Base-by-base conservation (phyloP, 768 basidiomycete genomes). In the Collybiopsis confluens region DNA sequence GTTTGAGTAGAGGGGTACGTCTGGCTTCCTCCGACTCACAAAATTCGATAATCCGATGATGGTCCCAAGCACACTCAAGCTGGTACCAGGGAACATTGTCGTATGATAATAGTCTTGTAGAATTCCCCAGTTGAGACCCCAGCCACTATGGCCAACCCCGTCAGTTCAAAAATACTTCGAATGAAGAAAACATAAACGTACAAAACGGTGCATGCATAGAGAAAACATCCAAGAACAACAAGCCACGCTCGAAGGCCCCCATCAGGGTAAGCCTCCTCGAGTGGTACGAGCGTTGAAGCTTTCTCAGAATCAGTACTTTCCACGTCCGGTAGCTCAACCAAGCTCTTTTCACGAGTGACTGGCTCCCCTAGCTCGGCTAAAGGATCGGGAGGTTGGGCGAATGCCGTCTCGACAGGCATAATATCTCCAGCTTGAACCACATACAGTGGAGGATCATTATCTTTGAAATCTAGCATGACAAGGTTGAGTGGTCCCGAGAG, bases 41-140 rank as follows among this genome's bases (percentile, higher is more conserved):
- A 54, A 47, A 27, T 54, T 54, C 11, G 36, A n/a, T 7, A 54
- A 23, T 20, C 54, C 54, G 1, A 38, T 11, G 9, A 41, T 44
- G 8, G 38, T 46, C 4, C 23, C 18, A 9, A 54, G 36, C 1
- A 54, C 35, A 40, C 45, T 48, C 15, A 54, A 26, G n/a, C 37
- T 37, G 16, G 54, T 54, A 26, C 36, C 42, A 20, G 54, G 54
- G 47, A 54, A 54, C 54, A 54, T 59, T n/a, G 58, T 58, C 23
- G 61, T 50, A 53, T 65, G 63, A 50, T 65, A 68, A 54, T 63
- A 69, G 52, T 66, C 68, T 36, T 69, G 63, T 0, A 67, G 62
- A 1, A 69, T 65, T 26, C 68, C 68, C 66, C 66, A 69, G 16
- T 62, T 62, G 56, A 68, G 41, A 5, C 61, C 55, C 52, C 54